Evolutionary conservation across 805 yeast species (phyloP), one percentile per base, ranked within the genome.

Genomic region (Candida tibetensis): DNA sequence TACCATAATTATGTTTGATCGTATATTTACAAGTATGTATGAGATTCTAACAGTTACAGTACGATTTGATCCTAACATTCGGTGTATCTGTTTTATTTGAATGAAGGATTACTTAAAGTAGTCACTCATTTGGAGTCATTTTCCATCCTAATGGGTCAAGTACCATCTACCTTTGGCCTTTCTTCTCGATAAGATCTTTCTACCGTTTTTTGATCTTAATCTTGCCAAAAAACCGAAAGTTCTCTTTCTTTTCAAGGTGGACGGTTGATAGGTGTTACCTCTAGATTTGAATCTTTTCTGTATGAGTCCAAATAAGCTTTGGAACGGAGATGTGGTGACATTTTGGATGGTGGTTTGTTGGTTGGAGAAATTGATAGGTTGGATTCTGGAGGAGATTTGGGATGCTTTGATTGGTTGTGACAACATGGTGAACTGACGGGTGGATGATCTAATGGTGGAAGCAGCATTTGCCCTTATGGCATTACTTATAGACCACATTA

Each of bases 211-310:
- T 5, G 84, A 65, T 56, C 81, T 79, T 63, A 84, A 76, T 58
- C 97, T 79, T 9, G 95, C 88, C 58, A 93, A 71, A 53, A 90
- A 93, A 0, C 99, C 99, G 41, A 85, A 73, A 23, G 85, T 80
- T 62, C 96, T 82, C 71, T 93, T 93, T 60, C 98, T 77, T 60
- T 85, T 87, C 46, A 87, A 69, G 4, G 95, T 88, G 44, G 88
- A 82, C 36, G 99, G 99, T 64, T 91, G 97, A 64, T 84, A 91
- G 14, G 96, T 87, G 67, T 87, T 85, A 64, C 99, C 98, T 66
- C 96, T 80, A 27, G 91, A 72, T 58, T 87, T 82, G 84, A 90
- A 82, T 72, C 96, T 64, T 60, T 56, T 66, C 49, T 77, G 83
- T 19, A 70, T 59, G 34, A 69, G 58, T 1, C 72, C 64, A 2